phyloP scores from a whole-genome alignment of 176 grass and related monocot genomes.

The Chloris gayana region DNA sequence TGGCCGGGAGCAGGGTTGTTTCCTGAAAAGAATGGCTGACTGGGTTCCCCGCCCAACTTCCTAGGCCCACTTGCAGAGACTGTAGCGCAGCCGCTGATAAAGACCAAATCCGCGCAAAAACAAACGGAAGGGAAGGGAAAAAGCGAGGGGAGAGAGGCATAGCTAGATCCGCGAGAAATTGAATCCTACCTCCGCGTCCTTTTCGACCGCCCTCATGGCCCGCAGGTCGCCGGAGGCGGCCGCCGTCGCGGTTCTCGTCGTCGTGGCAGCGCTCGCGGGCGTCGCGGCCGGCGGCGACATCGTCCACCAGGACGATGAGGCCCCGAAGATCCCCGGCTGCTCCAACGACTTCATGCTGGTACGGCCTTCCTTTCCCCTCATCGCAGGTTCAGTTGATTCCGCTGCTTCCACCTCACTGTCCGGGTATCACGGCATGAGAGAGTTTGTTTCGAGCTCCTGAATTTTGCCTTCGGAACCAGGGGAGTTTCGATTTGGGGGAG shows the following conservation, averaged over 20 bases:
- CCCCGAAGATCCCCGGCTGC: conserved; percentile 91
- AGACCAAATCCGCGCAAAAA: background rate
- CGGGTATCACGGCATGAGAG: background rate
- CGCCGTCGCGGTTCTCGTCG: conserved; percentile 24
- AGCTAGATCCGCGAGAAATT: background rate
- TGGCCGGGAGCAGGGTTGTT: too few species aligned
- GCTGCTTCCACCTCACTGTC: background rate
- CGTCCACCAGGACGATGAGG: conserved; percentile 80
- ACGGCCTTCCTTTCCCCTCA: background rate
- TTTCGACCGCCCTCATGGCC: conserved; percentile 13
- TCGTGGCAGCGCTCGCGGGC: conserved; percentile 45
- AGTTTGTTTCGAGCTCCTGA: background rate
- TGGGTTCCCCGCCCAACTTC: too few species aligned
- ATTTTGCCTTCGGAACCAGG: background rate
- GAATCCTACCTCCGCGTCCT: background rate
- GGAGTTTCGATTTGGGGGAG: background rate
- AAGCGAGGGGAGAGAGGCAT: background rate
- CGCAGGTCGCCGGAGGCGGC: conserved; percentile 19
- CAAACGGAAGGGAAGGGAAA: background rate
- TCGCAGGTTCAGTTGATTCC: background rate
- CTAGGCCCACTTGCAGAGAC: background rate
- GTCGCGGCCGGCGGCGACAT: conserved; percentile 75
- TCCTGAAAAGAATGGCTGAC: too few species aligned
- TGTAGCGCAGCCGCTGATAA: background rate
- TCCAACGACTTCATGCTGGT: conserved; percentile 92